A percentile compares a stretch with the other conserved stretches of the same genome.
phyloP scores from a whole-genome alignment of 2,329 filamentous ascomycete genomes.

The Cytospora paraplurivora region DNA sequence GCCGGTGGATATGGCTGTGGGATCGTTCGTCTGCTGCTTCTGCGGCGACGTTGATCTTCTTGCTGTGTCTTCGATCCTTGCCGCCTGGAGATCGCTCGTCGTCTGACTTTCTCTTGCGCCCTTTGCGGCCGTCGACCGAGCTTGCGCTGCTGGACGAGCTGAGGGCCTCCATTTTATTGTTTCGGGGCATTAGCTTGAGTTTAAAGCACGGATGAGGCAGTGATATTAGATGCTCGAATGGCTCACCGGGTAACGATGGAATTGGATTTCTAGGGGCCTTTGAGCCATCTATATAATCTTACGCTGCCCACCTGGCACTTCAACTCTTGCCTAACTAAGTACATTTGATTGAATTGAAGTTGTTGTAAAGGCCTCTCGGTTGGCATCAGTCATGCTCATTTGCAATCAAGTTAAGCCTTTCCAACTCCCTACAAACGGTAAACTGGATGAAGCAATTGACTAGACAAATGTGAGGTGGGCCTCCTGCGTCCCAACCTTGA shows the following conservation, averaged over 20 bases:
- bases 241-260: neutral
- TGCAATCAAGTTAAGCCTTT: neutral
- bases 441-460: neutral
- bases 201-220: neutral
- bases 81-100: constrained; percentile 14
- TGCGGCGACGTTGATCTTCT: constrained; percentile 26
- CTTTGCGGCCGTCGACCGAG: constrained; percentile 9
- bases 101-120: constrained; percentile 9
- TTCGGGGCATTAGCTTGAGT: neutral
- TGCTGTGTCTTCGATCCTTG: constrained; percentile 29
- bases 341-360: neutral
- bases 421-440: neutral
- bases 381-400: neutral
- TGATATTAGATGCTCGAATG: neutral
- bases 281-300: neutral
- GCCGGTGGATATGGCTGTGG: constrained; percentile 59
- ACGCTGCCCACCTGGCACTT: neutral
- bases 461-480: neutral
- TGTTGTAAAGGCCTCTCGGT: neutral
- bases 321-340: neutral
- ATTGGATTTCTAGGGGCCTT: neutral
- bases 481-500: neutral
- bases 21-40: neutral
- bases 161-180: constrained; percentile 10
- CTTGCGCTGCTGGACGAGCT: constrained; percentile 12